phyloP scores from a whole-genome alignment of 2,329 filamentous ascomycete species.

The Fusarium ambrosium region DNA sequence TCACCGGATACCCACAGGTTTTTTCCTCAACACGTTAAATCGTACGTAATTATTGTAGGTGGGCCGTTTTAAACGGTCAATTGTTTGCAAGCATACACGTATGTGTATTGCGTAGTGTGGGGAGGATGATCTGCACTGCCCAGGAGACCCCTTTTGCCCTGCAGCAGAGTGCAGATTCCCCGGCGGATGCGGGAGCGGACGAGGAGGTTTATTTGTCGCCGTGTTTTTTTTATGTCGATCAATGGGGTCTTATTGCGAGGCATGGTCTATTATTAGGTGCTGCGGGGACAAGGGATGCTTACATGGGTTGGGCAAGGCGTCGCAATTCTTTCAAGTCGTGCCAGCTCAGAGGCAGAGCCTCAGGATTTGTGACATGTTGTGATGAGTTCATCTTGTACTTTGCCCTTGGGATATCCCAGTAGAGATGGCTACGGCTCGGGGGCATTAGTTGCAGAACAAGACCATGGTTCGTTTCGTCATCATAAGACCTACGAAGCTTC shows the following conservation, averaged over 20 bases:
- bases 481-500: background rate
- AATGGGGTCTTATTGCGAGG: background rate
- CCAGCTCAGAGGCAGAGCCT: background rate
- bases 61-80: background rate
- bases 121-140: background rate
- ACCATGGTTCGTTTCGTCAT: background rate
- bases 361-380: background rate
- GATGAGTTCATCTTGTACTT: background rate
- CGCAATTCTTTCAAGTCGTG: background rate
- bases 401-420: background rate
- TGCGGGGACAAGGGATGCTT: background rate
- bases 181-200: background rate
- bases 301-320: background rate
- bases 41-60: background rate
- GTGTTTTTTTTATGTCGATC: background rate
- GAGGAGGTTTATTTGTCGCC: background rate
- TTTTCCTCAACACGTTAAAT: background rate
- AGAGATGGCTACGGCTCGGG: accelerated
- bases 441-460: background rate
- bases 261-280: background rate
- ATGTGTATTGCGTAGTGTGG: background rate
- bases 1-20: background rate
- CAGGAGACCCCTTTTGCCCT: background rate
- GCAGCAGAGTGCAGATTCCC: background rate
- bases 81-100: background rate